A percentile compares a stretch with the other conserved stretches of the same genome.
phyloP scores from a whole-genome alignment of 331 rosid species.

The Quercus phellos region DNA sequence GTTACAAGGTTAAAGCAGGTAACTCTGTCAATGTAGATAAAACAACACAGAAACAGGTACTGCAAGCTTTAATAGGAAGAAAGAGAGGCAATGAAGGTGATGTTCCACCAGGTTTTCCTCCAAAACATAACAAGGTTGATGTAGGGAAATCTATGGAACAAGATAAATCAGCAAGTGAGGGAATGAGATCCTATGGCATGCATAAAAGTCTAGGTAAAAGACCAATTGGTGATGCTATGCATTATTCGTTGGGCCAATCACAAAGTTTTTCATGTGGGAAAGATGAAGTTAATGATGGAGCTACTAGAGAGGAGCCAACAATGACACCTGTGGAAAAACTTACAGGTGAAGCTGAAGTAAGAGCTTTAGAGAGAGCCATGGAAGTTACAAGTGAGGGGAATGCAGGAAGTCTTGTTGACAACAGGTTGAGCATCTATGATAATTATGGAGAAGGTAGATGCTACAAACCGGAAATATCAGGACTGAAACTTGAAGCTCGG shows the following conservation, averaged over 20 bases:
- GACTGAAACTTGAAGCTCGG: conserved; percentile 13
- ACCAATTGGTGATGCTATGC: background rate
- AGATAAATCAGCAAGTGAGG: background rate
- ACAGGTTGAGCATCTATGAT: too few relatives aligned
- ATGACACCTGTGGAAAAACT: background rate
- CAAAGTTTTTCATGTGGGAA: background rate
- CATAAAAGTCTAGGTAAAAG: background rate
- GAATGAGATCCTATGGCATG: background rate
- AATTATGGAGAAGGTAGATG: too few relatives aligned
- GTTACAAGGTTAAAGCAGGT: background rate
- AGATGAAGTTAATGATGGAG: background rate
- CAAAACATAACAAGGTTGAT: background rate
- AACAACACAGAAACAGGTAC: background rate
- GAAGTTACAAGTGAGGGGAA: background rate
- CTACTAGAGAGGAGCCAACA: background rate
- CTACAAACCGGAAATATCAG: too few relatives aligned
- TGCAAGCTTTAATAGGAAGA: background rate
- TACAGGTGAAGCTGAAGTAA: background rate
- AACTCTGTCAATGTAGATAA: background rate
- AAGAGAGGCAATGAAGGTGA: background rate
- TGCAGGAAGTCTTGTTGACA: too few relatives aligned
- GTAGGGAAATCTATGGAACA: background rate
- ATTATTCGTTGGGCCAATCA: background rate
- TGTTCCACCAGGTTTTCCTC: conserved; percentile 13
- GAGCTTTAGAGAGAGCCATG: background rate